Evolutionary conservation across 306 rosid species (phyloP).

Genomic region (Pyrus betulifolia): DNA sequence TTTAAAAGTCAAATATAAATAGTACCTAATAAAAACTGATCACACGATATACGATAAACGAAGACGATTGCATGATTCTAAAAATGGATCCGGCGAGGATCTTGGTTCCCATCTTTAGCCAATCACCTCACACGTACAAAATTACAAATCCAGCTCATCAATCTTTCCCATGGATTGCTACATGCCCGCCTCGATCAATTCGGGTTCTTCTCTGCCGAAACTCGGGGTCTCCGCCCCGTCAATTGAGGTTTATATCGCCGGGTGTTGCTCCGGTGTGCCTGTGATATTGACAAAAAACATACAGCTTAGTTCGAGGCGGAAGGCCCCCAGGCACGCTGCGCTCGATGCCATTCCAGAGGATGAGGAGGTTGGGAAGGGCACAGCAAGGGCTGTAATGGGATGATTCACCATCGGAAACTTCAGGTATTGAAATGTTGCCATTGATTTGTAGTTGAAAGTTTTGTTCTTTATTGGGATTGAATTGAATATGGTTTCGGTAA

Average conservation of each 20-base stretch:
- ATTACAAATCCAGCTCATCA: background rate
- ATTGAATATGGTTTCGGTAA: background rate
- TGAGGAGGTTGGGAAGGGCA: constrained; percentile 60
- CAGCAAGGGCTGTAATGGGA: constrained; percentile 19
- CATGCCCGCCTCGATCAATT: constrained; percentile 44
- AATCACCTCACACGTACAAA: background rate
- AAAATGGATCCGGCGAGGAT: too few species aligned
- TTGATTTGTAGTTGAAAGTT: background rate
- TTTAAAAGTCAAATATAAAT: too few species aligned
- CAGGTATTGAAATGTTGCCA: constrained; percentile 35
- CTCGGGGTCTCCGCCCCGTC: constrained; percentile 66
- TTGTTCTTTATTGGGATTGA: background rate
- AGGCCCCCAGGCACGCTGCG: constrained; percentile 35
- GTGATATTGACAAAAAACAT: constrained; percentile 66
- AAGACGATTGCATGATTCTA: too few species aligned
- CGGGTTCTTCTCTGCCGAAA: constrained; percentile 58
- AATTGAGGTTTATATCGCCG: constrained; percentile 78
- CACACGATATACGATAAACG: too few species aligned
- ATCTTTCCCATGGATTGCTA: constrained; percentile 49
- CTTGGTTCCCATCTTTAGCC: background rate
- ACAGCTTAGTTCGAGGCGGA: constrained; percentile 67
- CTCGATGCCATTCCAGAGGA: constrained; percentile 88
- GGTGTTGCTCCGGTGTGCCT: constrained; percentile 74
- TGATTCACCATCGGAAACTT: constrained; percentile 33
- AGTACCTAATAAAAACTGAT: too few species aligned